A percentile compares a stretch with the other conserved stretches of the same genome.
Conservation (phyloP, 176 grass and related monocot genomes). For the Bromus sterilis region DNA sequence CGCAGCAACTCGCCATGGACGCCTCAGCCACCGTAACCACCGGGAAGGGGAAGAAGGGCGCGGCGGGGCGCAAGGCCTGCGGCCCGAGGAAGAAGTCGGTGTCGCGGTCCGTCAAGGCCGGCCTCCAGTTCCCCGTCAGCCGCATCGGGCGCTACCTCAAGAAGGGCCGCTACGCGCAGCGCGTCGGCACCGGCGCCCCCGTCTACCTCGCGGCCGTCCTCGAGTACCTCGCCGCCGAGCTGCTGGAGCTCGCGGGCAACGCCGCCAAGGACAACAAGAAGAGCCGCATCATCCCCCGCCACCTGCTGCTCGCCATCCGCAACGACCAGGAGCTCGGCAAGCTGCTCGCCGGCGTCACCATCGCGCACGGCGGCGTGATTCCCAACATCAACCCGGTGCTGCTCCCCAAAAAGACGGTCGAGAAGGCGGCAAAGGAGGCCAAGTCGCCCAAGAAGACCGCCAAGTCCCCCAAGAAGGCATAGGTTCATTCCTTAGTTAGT, state of each 20-base stretch:
- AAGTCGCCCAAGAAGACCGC: slow-evolving; percentile 52
- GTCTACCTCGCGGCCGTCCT: slow-evolving; percentile 73
- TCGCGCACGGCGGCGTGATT: slow-evolving; percentile 44
- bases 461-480: slow-evolving; percentile 10
- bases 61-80: slow-evolving; percentile 21
- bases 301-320: slow-evolving; percentile 48
- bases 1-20: neutral
- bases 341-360: slow-evolving; percentile 46
- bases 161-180: slow-evolving; percentile 62
- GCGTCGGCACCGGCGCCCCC: slow-evolving; percentile 58
- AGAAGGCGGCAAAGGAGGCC: slow-evolving; percentile 20
- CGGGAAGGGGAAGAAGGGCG: slow-evolving; percentile 43
- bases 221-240: slow-evolving; percentile 71
- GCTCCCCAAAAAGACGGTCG: slow-evolving; percentile 53
- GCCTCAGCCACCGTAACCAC: neutral
- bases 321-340: slow-evolving; percentile 69
- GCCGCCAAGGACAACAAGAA: slow-evolving; percentile 72
- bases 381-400: slow-evolving; percentile 61
- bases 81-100: slow-evolving; percentile 49
- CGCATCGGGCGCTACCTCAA: slow-evolving; percentile 65
- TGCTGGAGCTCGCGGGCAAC: slow-evolving; percentile 56
- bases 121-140: slow-evolving; percentile 71
- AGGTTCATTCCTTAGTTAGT: neutral
- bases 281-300: slow-evolving; percentile 45
- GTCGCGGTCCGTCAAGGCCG: slow-evolving; percentile 49